Base-by-base conservation (phyloP, 805 yeast species). In the Ogataea trehalophila region DNA sequence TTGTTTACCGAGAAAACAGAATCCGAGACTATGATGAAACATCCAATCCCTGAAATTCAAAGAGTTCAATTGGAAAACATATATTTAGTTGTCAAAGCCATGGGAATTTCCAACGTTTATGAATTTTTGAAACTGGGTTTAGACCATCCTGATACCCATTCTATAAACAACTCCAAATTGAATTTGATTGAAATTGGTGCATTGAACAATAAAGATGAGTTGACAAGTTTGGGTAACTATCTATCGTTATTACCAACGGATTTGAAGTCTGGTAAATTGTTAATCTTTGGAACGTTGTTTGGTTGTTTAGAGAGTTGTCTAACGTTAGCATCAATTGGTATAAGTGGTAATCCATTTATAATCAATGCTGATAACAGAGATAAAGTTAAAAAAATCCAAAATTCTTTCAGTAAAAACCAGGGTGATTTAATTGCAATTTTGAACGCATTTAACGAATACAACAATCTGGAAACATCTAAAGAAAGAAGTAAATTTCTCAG, bases 1-100 rank as follows among this genome's bases (percentile, higher is more conserved):
- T 61, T 92, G 41, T 92, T 79, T 65, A 84, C 97, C 1, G 68
- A 70, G 45, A 77, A 77, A 2, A 76, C 87, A 0, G 80, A 80
- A 57, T 70, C 72, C 5, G 63, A 64, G 1, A 62, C 65, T 20
- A 85, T 90, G 92, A 68, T 76, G 15, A 71, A 75, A 1, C 83
- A 84, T 54, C 96, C 97, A 0, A 73, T 85, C 16, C 97, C 99
- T 0, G 99, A 92, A 61, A 92, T 92, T 45, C 80, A 81, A 53
- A 73, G 98, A 49, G 82, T 94, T 0, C 81, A 94, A 33, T 66
- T 92, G 33, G 97, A 91, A 55, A 87, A 87, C 34, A 70, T 92
- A 37, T 91, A 87, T 58, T 70, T 92, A 40, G 80, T 83, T 41
- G 95, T 91, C 15, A 90, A 90, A 63, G 76, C 96, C 0, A 89